Evolutionary conservation across 139 green algal species (phyloP), one percentile per base, ranked within the genome.

Genomic region (Pleodorina starrii): DNA sequence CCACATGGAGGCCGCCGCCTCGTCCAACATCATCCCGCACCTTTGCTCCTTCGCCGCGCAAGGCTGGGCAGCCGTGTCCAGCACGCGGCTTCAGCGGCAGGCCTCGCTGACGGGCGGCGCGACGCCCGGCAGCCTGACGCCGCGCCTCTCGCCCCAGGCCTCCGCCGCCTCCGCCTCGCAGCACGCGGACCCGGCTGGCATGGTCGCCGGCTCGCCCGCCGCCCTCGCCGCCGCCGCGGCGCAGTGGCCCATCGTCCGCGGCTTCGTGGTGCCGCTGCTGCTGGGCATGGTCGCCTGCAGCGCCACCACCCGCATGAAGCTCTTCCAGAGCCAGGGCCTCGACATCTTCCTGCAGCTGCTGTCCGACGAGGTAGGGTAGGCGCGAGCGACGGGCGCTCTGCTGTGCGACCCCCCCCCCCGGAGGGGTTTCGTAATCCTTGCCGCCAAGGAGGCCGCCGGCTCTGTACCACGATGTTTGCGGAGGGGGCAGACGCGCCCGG

Each of bases 331-430:
- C 48, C 85, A 93, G 42, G 95, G 93, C n/a, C 76, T 97, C 43
- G 95, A 96, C 42, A 85, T 96, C 2, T 94, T 98, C 86, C 90
- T 98, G 83, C 59, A 90, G 16, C 93, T 97, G 50, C 95, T 98
- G 35, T 86, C 87, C 1, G 85, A 92, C 21, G 50, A 90, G 89
- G 89, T 90, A 51, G n/a, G n/a, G n/a, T n/a, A n/a, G n/a, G n/a
- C n/a, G n/a, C n/a, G n/a, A n/a, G n/a, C n/a, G n/a, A n/a, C n/a
- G n/a, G n/a, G n/a, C n/a, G n/a, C n/a, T n/a, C n/a, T n/a, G n/a
- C n/a, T n/a, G n/a, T n/a, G n/a, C n/a, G n/a, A n/a, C n/a, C n/a
- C n/a, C n/a, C n/a, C n/a, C n/a, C n/a, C n/a, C n/a, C n/a, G n/a
- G n/a, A n/a, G n/a, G n/a, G n/a, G n/a, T n/a, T n/a, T n/a, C n/a